Evolutionary conservation across 73 alveolate species (phyloP).

Genomic region (Paramecium biaurelia): DNA sequence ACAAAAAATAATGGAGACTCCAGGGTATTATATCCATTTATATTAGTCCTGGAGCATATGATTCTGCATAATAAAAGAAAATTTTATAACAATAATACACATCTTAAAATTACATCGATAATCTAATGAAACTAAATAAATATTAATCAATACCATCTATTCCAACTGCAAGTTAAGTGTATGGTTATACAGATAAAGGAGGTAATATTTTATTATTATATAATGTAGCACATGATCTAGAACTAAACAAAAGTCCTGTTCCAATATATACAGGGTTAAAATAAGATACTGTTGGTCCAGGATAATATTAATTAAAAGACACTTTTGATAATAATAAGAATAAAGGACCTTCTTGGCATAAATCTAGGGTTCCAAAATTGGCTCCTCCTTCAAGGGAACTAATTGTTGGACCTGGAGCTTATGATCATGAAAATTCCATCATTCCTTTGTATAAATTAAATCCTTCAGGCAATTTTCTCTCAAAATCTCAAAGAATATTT

Average conservation of each 20-base stretch:
- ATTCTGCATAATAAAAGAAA: not conserved
- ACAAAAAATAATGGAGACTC: not conserved
- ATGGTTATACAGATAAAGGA: slow-evolving; percentile 53
- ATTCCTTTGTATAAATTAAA: slow-evolving; percentile 39
- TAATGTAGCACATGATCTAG: not conserved
- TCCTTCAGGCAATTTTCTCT: slow-evolving; percentile 53
- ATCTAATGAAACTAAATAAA: slow-evolving; percentile 12
- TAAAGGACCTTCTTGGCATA: slow-evolving; percentile 51
- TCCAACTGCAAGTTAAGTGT: not conserved
- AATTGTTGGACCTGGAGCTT: slow-evolving; percentile 64
- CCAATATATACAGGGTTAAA: not conserved
- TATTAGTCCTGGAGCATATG: slow-evolving; percentile 41
- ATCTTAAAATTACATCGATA: not conserved
- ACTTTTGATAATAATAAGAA: slow-evolving; percentile 22
- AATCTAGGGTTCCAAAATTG: slow-evolving; percentile 29
- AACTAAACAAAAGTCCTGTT: slow-evolving; percentile 25
- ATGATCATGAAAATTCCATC: slow-evolving; percentile 9
- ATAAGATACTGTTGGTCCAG: slow-evolving; percentile 38
- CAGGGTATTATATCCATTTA: not conserved
- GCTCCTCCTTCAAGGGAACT: not conserved
- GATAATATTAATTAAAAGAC: slow-evolving; percentile 19
- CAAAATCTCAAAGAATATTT: slow-evolving; percentile 59
- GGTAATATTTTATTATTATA: not conserved
- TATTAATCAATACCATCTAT: slow-evolving; percentile 44
- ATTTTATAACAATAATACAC: not conserved